Evolutionary conservation across 2,329 filamentous ascomycete genomes (phyloP), one percentile per base, ranked within the genome.

Genomic region (Aspergillus hiratsukae): DNA sequence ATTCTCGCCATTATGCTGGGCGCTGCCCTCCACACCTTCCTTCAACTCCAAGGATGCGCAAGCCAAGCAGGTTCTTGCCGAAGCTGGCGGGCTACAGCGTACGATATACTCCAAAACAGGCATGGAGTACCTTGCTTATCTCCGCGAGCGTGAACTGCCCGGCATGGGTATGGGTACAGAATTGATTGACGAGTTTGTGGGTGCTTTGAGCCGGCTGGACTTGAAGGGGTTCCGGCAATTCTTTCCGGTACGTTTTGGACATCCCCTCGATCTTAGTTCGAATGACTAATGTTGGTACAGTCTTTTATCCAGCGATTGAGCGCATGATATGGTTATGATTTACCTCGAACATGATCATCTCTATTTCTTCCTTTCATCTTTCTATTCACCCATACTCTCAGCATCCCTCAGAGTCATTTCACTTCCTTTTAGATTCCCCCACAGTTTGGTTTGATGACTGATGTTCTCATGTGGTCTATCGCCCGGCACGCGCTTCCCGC

Each of bases 1-100:
- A 23, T 96, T 99, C 77, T 93, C 96, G 57, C 84, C 89, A 0
- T 82, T 95, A 7, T 92, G 89, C 72, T 99, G 94, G 94, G 88
- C 90, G 43, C 86, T 97, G 6, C 85, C 96, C 37, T 85, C 85
- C 41, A 88, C 92, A 48, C 81, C 88, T 5, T 82, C 82, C 21
- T 97, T 97, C 80, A 88, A 88, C 61, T 85, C 90, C 1, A 86
- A 87, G 61, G 94, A 99, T 71, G 91, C 92, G 1, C 91, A 96
- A 76, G 89, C 89, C 35, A 89, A 89, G 71, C 88, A 92, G 72
- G 89, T 97, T 1, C 82, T 99, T 41, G 87, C 86, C 54, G 94
- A 99, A 77, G 91, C 96, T 60, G 91, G 91, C 2, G 84, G 82
- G 2, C 76, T 99, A 57, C 91, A 99, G 74, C 91, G 94, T 75